phyloP scores from a whole-genome alignment of 2,329 filamentous ascomycete genomes.

The Biscogniauxia sp. region DNA sequence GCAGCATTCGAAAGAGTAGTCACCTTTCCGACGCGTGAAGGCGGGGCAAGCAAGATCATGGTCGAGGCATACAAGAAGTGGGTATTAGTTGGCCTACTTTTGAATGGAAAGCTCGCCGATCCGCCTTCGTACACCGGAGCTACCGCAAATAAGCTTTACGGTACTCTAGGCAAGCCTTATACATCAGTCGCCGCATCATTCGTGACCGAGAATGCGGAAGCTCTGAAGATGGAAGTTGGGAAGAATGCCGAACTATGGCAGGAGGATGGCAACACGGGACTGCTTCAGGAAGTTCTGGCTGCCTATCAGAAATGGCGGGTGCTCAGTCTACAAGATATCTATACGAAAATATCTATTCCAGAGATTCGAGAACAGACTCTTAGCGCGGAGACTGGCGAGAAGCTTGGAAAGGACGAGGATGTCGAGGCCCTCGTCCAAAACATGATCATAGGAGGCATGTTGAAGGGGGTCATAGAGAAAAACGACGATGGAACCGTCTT shows the following conservation, averaged over 20 bases:
- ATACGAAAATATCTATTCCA: slow-evolving; percentile 56
- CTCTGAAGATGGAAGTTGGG: slow-evolving; percentile 63
- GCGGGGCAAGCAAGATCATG: slow-evolving; percentile 72
- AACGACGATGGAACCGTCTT: slow-evolving; percentile 44
- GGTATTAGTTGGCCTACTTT: slow-evolving; percentile 73
- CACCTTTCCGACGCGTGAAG: slow-evolving; percentile 62
- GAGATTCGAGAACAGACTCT: slow-evolving; percentile 51
- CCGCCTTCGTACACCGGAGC: slow-evolving; percentile 56
- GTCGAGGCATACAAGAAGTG: slow-evolving; percentile 90
- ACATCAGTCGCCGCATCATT: slow-evolving; percentile 69
- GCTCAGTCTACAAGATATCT: slow-evolving; percentile 69
- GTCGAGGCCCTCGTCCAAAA: slow-evolving; percentile 46
- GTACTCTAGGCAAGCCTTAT: slow-evolving; percentile 65
- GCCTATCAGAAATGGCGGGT: slow-evolving; percentile 77
- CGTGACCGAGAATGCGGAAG: slow-evolving; percentile 48
- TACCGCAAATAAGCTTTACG: slow-evolving; percentile 43
- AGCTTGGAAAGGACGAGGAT: slow-evolving; percentile 41
- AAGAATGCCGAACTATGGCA: slow-evolving; percentile 58
- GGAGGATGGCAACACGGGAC: slow-evolving; percentile 69
- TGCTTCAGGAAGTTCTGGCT: slow-evolving; percentile 67
- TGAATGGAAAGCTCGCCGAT: slow-evolving; percentile 56
- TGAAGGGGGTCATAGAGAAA: slow-evolving; percentile 51
- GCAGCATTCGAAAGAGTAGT: slow-evolving; percentile 64
- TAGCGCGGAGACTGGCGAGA: slow-evolving; percentile 51
- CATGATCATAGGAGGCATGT: slow-evolving; percentile 56